A percentile compares a stretch with the other conserved stretches of the same genome.
These are phyloP conservation scores for Ambispora gerdemannii DNA, from an alignment of 192 early-diverging fungal species.

Conservation along the genomic window DNA sequence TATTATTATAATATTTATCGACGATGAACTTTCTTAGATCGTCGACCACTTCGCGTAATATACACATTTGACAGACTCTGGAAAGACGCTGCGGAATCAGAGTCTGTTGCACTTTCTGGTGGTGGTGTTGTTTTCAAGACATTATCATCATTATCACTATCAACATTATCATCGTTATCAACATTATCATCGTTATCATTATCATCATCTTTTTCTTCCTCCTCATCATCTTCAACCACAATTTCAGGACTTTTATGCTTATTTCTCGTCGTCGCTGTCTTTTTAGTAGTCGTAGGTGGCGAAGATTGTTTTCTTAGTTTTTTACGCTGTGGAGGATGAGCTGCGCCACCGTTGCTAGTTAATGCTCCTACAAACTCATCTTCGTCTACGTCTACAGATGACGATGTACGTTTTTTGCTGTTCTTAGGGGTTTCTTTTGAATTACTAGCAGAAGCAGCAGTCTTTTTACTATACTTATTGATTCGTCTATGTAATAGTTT, in stretches of 20 bases:
- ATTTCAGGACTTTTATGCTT: background rate
- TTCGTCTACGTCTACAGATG: too few relatives aligned
- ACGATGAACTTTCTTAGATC: background rate
- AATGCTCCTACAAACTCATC: background rate
- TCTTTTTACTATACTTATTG: background rate
- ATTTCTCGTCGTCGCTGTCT: too few relatives aligned
- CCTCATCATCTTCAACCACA: background rate
- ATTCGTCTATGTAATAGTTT: background rate
- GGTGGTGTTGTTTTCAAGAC: too few relatives aligned
- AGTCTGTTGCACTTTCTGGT: too few relatives aligned
- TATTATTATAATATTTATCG: too few relatives aligned
- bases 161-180: too few relatives aligned
- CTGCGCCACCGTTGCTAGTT: background rate
- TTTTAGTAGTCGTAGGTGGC: too few relatives aligned
- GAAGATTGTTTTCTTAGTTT: too few relatives aligned
- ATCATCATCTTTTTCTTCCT: background rate
- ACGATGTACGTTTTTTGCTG: too few relatives aligned
- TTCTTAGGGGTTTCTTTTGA: background rate
- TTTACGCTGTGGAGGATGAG: too few relatives aligned
- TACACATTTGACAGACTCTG: slow-evolving; percentile 11
- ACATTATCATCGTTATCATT: background rate
- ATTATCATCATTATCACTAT: too few relatives aligned
- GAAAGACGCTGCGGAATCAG: background rate
- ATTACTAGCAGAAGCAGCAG: background rate
- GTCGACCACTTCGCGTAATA: slow-evolving; percentile 1